These are phyloP conservation scores for Agaricus blazei DNA, from an alignment of 768 basidiomycete genomes.

Conservation along the genomic window DNA sequence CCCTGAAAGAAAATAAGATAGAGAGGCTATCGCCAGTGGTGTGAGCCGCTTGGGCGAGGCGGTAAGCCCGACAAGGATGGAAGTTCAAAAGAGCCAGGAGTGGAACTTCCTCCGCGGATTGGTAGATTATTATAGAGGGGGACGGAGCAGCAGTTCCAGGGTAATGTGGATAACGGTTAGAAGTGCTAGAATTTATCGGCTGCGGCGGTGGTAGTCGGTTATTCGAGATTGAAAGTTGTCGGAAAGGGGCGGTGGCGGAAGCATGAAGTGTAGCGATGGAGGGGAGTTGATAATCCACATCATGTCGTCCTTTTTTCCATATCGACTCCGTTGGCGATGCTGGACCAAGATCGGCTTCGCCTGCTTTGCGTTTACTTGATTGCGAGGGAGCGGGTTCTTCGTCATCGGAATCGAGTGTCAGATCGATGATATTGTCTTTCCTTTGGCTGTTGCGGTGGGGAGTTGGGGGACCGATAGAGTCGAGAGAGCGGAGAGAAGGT, in stretches of 20 bases:
- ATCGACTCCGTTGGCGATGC: conserved; percentile 57
- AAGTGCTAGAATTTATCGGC: conserved; percentile 5
- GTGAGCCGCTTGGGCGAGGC: conserved; percentile 6
- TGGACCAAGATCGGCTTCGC: conserved; percentile 36
- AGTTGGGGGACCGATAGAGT: conserved; percentile 19
- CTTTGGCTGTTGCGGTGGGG: conserved; percentile 23
- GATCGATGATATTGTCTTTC: conserved; percentile 65
- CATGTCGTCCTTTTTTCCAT: conserved; percentile 64
- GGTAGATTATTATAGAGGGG: conserved; percentile 12
- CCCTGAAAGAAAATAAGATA: conserved; percentile 1
- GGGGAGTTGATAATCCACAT: conserved; percentile 17
- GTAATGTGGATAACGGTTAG: conserved; percentile 18
- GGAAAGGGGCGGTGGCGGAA: conserved; percentile 1
- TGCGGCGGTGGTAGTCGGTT: conserved; percentile 13
- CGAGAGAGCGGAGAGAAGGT: conserved; percentile 41
- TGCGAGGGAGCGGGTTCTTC: conserved; percentile 39
- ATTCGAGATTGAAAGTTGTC: conserved; percentile 6
- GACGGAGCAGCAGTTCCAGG: conserved; percentile 4
- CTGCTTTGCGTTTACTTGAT: conserved; percentile 57
- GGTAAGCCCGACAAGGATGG: conserved; percentile 19
- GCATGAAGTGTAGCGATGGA: conserved; percentile 8
- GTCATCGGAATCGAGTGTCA: conserved; percentile 75
- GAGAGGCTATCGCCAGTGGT: conserved; percentile 13
- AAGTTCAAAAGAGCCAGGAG: conserved; percentile 14
- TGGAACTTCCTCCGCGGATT: conserved; percentile 13